Base-by-base conservation (phyloP, 306 rosid genomes). In the Pueraria montana region DNA sequence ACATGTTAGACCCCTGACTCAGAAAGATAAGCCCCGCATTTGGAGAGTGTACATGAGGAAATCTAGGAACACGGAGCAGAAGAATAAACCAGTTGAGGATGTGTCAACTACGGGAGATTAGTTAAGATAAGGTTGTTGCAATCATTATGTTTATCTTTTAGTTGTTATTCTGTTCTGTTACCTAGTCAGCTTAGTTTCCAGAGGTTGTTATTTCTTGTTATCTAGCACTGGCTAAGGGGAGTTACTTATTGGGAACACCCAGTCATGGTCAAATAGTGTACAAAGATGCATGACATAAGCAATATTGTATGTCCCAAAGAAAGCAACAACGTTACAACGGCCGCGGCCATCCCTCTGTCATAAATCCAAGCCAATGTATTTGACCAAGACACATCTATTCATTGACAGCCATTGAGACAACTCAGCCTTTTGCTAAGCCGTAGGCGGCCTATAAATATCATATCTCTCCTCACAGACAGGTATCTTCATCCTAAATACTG, bases 241-340 rank as follows among this genome's bases (percentile, higher is more conserved):
- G 36, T 16, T 30, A 76, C 30, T 61, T 61, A 76, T 26, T 32
- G 32, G 58, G 61, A 76, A 10, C 73, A 36, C 64, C 11, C 34
- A 32, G 62, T 34, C 40, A 46, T 4, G 56, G 58, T 71, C 42
- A 64, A 24, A 74, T 34, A 74, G 40, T 34, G 40, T 34, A 34
- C 40, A 34, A 34, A 42, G 56, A 53, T 34, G 52, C 6, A 81
- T 90, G 89, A 87, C 87, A 70, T 65, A 83, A 76, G 91, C 88
- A 80, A 38, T 27, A 75, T 59, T 75, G 43, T 80, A 81, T 83
- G 84, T 86, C 72, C 46, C 14, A 38, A 24, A 74, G 77, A 85
- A 83, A 45, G 7, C n/a, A 87, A 86, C 88, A 77, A 50, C 24
- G 21, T 32, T 63, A 30, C 12, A 14, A 32, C 11, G 1, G 14